These are phyloP conservation scores for Ensete ventricosum DNA, from an alignment of 176 grass and related monocot genomes.

Conservation along the genomic window DNA sequence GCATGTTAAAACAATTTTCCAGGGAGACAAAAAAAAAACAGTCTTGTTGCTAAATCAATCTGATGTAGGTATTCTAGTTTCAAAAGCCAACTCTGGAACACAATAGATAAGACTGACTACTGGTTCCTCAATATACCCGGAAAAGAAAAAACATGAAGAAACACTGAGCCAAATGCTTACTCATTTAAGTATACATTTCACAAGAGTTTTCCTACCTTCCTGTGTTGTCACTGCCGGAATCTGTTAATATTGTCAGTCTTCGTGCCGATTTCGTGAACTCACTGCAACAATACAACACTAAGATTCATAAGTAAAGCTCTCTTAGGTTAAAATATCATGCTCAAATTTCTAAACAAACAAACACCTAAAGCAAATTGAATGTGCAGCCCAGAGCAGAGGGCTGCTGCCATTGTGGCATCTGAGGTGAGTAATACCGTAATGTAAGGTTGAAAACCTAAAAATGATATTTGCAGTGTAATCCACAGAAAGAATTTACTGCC, in stretches of 20 bases:
- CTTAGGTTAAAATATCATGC: not conserved
- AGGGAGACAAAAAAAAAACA: too few species aligned
- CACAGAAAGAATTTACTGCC: too few species aligned
- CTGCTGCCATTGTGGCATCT: not conserved
- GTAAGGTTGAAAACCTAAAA: not conserved
- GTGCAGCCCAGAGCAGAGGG: not conserved
- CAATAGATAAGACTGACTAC: not conserved
- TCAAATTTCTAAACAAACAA: not conserved
- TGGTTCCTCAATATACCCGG: not conserved
- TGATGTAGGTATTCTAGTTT: too few species aligned
- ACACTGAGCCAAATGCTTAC: too few species aligned
- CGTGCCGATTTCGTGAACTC: conserved; percentile 72
- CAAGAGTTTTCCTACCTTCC: conserved; percentile 34
- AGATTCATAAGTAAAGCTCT: not conserved
- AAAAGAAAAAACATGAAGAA: not conserved
- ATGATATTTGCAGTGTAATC: too few species aligned
- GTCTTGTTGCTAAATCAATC: too few species aligned
- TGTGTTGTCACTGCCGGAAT: conserved; percentile 34
- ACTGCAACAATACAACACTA: conserved; percentile 31
- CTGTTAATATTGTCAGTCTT: conserved; percentile 70
- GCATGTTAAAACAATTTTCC: too few species aligned
- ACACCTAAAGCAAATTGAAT: not conserved
- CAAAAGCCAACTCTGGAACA: too few species aligned
- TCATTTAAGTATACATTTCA: conserved; percentile 23
- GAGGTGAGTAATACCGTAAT: not conserved